Base-by-base conservation (phyloP, 2,329 filamentous ascomycete genomes). In the Chalara sp. region DNA sequence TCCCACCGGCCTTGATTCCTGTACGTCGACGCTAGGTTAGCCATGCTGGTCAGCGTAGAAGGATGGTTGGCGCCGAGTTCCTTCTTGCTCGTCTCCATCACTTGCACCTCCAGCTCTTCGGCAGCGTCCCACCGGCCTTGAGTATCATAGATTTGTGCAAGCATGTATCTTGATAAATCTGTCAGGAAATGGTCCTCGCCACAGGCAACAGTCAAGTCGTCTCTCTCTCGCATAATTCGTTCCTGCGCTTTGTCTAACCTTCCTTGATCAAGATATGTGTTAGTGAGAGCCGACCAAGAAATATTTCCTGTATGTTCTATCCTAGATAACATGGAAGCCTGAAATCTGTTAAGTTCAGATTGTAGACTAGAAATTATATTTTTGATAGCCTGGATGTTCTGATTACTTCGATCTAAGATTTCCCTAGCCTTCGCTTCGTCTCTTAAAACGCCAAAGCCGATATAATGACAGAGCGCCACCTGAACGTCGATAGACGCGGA, bases 361-460 rank as follows among this genome's bases (percentile, higher is more conserved):
- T 39, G 2, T 11, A 39, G 13, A 39, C 10, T 3, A 13, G 13
- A 13, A 2, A 39, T 3, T 13, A 39, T 39, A 13, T 39, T 13
- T 39, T 39, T 2, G 10, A 39, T 11, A 39, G 12, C 28, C 3
- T 39, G 32, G 29, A 32, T 35, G 28, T 28, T 10, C n/a, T 44
- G 47, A 28, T 44, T 10, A 35, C 13, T 21, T 49, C n/a, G 3
- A 41, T 40, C 12, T 21, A 42, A 6, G 7, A 8, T 13, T 40
- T 50, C 33, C 43, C 32, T 47, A 21, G 8, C n/a, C 10, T 30
- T 46, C 6, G 10, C 30, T 12, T 30, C 43, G 33, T 33, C 33
- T 47, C 35, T 50, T n/a, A 33, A 29, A 13, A 32, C 12, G 33
- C 48, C 49, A 42, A 51, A 48, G 12, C 49, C 49, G 11, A 51